phyloP scores from a whole-genome alignment of 768 basidiomycete genomes.

The Rhodotorula toruloides region DNA sequence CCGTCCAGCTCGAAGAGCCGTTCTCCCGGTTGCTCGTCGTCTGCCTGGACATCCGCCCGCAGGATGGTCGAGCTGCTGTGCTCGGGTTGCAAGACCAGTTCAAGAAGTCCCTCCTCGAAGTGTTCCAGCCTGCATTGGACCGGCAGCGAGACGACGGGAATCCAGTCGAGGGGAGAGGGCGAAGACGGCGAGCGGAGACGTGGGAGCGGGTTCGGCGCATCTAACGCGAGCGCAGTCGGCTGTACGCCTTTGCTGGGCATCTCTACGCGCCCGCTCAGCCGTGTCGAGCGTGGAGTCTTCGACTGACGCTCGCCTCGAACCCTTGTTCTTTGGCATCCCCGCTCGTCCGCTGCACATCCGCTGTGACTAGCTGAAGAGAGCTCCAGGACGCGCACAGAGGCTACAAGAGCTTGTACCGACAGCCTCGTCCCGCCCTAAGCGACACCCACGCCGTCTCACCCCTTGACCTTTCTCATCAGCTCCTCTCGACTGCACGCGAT shows the following conservation, averaged over 20 bases:
- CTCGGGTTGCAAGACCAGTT: conserved; percentile 77
- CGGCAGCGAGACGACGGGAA: conserved; percentile 2
- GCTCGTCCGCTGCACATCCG: too few relatives aligned
- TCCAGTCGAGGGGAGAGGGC: not conserved
- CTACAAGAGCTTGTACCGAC: too few relatives aligned
- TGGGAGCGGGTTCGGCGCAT: conserved; percentile 11
- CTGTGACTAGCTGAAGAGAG: too few relatives aligned
- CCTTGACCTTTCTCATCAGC: too few relatives aligned
- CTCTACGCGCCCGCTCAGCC: too few relatives aligned
- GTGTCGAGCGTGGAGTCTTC: too few relatives aligned
- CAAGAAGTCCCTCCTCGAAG: conserved; percentile 2
- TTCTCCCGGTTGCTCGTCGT: conserved; percentile 41
- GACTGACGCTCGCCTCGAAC: not conserved
- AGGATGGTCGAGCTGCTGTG: conserved; percentile 87
- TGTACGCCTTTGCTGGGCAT: not conserved
- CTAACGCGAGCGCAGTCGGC: not conserved
- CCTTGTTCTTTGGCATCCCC: too few relatives aligned
- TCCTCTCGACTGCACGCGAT: too few relatives aligned
- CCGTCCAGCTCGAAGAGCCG: conserved; percentile 45
- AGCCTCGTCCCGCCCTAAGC: too few relatives aligned
- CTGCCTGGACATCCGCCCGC: conserved; percentile 64
- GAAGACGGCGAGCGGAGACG: not conserved
- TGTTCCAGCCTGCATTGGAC: not conserved
- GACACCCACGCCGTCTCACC: too few relatives aligned
- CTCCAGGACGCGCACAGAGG: too few relatives aligned